Percentiles rank a stretch among this genome's conserved stretches.
phyloP scores from a whole-genome alignment of 176 grass and related monocot species.

The Themeda triandra region DNA sequence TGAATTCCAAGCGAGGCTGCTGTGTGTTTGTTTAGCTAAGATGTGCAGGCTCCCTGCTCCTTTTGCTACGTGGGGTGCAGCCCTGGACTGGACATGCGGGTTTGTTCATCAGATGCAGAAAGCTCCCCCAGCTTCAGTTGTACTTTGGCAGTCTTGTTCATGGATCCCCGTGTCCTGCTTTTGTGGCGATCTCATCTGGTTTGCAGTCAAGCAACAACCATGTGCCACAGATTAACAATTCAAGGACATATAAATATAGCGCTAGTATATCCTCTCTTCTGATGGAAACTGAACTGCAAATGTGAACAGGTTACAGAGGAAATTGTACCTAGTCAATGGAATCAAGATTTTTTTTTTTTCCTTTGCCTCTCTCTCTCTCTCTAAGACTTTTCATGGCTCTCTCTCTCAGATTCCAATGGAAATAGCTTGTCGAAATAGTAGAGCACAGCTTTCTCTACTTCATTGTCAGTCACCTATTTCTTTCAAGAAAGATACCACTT shows the following conservation, averaged over 20 bases:
- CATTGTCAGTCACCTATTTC: background rate
- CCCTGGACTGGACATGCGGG: background rate
- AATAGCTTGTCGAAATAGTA: background rate
- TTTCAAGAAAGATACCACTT: constrained; percentile 22
- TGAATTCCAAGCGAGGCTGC: constrained; percentile 34
- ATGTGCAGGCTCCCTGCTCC: background rate
- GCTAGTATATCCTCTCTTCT: background rate
- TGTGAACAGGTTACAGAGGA: background rate
- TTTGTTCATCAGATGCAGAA: constrained; percentile 21
- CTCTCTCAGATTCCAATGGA: background rate
- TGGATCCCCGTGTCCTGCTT: background rate
- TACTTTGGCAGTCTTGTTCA: constrained; percentile 23
- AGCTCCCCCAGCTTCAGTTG: background rate
- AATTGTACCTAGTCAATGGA: background rate
- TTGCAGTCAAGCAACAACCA: constrained; percentile 17
- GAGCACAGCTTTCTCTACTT: background rate
- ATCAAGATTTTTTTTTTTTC: background rate
- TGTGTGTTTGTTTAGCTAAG: constrained; percentile 14
- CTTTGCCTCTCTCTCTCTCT: too few species aligned
- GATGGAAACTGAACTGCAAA: constrained; percentile 9
- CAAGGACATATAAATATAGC: background rate
- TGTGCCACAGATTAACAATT: constrained; percentile 2
- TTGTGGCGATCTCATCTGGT: constrained; percentile 40
- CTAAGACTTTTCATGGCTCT: too few species aligned
- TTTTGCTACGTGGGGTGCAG: constrained; percentile 12